Percentiles rank a stretch among this genome's conserved stretches.
phyloP scores from a whole-genome alignment of 164 flowering plant genomes.

The Tetracentron sinense region DNA sequence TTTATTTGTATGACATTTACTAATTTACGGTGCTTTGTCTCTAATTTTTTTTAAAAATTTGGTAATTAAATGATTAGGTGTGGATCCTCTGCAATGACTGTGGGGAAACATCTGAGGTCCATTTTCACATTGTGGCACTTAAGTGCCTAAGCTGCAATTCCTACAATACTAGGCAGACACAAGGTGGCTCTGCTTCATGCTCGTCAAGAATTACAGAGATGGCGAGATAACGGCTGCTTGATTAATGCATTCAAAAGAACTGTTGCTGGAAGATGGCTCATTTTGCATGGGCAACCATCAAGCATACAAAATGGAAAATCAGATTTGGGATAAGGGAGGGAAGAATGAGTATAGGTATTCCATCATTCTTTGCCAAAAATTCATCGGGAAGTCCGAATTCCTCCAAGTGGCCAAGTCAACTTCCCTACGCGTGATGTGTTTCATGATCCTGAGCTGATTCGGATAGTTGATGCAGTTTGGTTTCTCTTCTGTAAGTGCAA shows the following conservation, averaged over 20 bases:
- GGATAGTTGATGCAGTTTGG: too few relatives aligned
- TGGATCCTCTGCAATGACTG: constrained; percentile 95
- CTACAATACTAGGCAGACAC: constrained; percentile 77
- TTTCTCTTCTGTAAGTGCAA: too few relatives aligned
- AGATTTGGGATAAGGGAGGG: not conserved
- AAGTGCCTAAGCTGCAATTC: constrained; percentile 74
- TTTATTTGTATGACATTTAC: not conserved
- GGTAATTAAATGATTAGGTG: constrained; percentile 34
- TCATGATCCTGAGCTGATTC: too few relatives aligned
- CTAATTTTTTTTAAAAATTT: not conserved
- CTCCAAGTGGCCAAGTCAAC: too few relatives aligned
- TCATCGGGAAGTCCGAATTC: too few relatives aligned
- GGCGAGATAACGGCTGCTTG: not conserved
- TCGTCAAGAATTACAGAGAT: constrained; percentile 29
- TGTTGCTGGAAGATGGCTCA: not conserved
- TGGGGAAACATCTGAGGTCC: constrained; percentile 55
- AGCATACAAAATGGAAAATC: not conserved
- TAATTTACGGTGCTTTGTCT: not conserved
- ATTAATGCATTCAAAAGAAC: not conserved
- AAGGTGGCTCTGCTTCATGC: constrained; percentile 51
- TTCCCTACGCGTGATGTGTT: too few relatives aligned
- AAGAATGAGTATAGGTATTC: not conserved
- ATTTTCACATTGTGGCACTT: constrained; percentile 66
- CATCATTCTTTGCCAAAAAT: not conserved
- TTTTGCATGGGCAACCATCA: too few relatives aligned